Evolutionary conservation across 1,139 yeast species (phyloP).

Genomic region (Pichia norvegensis): DNA sequence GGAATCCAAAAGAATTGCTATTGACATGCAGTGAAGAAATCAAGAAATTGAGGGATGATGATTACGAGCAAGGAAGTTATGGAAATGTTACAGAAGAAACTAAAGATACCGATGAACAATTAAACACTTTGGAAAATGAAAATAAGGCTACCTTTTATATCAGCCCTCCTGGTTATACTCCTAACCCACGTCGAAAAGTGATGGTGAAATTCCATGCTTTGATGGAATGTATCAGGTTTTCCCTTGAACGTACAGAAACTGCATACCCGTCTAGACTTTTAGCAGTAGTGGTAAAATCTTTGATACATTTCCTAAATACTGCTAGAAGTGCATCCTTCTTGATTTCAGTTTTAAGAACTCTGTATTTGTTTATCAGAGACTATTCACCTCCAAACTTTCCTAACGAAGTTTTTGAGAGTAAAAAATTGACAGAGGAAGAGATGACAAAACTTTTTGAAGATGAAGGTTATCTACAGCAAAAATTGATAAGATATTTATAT

Average conservation of each 20-base stretch:
- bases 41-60: conserved; percentile 27
- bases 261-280: conserved; percentile 71
- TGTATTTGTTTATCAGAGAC: conserved; percentile 59
- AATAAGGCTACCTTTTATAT: too few species aligned
- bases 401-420: conserved; percentile 27
- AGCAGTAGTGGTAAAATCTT: conserved; percentile 52
- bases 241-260: conserved; percentile 50
- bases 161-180: too few species aligned
- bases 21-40: conserved; percentile 62
- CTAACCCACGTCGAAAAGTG: conserved; percentile 10
- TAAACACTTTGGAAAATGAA: neutral
- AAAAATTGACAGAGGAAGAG: conserved; percentile 31
- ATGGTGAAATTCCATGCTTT: conserved; percentile 51
- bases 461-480: conserved; percentile 46
- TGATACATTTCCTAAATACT: conserved; percentile 41
- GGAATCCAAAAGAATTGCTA: conserved; percentile 75
- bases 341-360: conserved; percentile 47
- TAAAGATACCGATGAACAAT: neutral
- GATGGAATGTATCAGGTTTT: conserved; percentile 50
- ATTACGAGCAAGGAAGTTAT: conserved; percentile 11
- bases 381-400: conserved; percentile 46
- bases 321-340: conserved; percentile 29
- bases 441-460: conserved; percentile 38
- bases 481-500: conserved; percentile 36
- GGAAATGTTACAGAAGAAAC: neutral